Evolutionary conservation across 2,329 filamentous ascomycete species (phyloP).

Genomic region (Fusarium oligoseptatum): DNA sequence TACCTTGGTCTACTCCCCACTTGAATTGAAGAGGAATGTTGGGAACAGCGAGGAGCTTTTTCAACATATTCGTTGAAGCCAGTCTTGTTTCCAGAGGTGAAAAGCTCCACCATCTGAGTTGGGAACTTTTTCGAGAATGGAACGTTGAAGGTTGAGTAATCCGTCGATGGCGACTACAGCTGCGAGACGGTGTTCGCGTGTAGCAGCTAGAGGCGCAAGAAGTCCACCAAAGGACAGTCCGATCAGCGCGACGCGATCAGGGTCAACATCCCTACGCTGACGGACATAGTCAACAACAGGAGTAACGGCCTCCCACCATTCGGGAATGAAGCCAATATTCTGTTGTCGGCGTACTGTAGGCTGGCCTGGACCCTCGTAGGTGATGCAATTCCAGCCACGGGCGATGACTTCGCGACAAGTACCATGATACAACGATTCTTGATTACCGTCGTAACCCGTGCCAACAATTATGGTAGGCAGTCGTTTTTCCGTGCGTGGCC

Average conservation of each 20-base stretch:
- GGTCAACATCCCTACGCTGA: background rate
- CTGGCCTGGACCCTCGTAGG: background rate
- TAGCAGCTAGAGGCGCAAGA: background rate
- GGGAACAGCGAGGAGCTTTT: background rate
- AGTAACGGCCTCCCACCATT: background rate
- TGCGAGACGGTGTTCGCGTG: background rate
- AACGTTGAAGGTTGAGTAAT: background rate
- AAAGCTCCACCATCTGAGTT: background rate
- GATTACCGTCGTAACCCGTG: background rate
- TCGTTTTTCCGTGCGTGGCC: background rate
- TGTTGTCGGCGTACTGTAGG: background rate
- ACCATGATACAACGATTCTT: background rate
- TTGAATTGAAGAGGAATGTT: background rate
- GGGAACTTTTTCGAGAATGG: background rate
- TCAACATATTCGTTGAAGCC: background rate
- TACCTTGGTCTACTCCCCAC: background rate
- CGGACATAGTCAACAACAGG: background rate
- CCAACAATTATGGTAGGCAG: background rate
- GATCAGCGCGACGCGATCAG: background rate
- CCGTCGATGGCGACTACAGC: background rate
- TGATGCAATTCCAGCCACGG: background rate
- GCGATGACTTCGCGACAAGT: background rate
- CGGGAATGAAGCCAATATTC: background rate
- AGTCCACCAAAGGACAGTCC: background rate
- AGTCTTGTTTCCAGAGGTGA: background rate